A percentile compares a stretch with the other conserved stretches of the same genome.
Evolutionary conservation across 495 filamentous ascomycete species (phyloP).

Genomic region (Penicillium desertorum): DNA sequence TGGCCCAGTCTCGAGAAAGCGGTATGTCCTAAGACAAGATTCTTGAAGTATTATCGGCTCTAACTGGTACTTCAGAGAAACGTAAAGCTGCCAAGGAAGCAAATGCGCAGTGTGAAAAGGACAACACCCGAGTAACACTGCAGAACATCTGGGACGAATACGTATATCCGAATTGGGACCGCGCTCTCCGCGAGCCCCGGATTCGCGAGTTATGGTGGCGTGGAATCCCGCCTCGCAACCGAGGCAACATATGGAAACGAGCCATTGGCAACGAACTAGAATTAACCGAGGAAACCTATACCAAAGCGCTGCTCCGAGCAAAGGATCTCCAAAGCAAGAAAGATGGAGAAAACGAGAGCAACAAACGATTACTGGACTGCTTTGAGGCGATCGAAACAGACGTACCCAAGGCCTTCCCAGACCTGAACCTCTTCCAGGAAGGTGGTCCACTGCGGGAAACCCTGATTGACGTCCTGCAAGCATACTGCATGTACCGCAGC

Average conservation of each 20-base stretch:
- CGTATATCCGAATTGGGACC: slow-evolving; percentile 82
- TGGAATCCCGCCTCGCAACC: slow-evolving; percentile 74
- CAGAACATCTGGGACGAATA: slow-evolving; percentile 84
- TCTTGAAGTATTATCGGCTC: neutral
- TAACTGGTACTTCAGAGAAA: slow-evolving; percentile 35
- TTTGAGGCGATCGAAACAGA: slow-evolving; percentile 71
- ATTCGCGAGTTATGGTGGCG: slow-evolving; percentile 94
- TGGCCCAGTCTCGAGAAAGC: slow-evolving; percentile 74
- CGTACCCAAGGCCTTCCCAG: slow-evolving; percentile 68
- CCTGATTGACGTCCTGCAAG: slow-evolving; percentile 77
- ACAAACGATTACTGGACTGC: slow-evolving; percentile 54
- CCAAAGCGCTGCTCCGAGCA: slow-evolving; percentile 74
- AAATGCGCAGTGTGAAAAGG: slow-evolving; percentile 58
- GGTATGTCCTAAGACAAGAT: slow-evolving; percentile 40
- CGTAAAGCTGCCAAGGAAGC: slow-evolving; percentile 49
- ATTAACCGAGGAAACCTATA: slow-evolving; percentile 71
- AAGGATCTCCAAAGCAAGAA: slow-evolving; percentile 58
- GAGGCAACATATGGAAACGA: slow-evolving; percentile 81
- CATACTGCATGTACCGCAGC: slow-evolving; percentile 89
- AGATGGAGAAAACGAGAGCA: slow-evolving; percentile 49
- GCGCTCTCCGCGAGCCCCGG: slow-evolving; percentile 66
- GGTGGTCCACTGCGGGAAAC: slow-evolving; percentile 72
- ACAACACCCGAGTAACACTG: slow-evolving; percentile 61
- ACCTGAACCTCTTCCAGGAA: slow-evolving; percentile 80
- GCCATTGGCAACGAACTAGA: slow-evolving; percentile 89